Evolutionary conservation across 2,329 filamentous ascomycete species (phyloP), one percentile per base, ranked within the genome.

Genomic region (Sclerotinia trifoliorum): DNA sequence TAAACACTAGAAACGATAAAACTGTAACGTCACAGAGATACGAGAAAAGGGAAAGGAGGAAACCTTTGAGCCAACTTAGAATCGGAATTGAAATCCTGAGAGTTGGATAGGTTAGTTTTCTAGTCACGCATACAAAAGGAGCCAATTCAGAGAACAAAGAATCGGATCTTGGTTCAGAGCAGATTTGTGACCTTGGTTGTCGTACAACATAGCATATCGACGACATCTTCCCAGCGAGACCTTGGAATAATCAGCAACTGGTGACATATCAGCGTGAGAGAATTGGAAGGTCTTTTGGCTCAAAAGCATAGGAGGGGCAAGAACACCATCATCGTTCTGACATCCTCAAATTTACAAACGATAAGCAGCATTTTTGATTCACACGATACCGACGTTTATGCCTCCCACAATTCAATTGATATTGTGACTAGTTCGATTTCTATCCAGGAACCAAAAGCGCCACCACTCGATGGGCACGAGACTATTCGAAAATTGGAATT

Each of bases 381-480:
- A 51, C 3, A 52, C 46, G 32, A 42, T 32, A 51, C 46, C 60
- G 46, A 63, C 21, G 39, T 21, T 26, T 42, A 52, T 46, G 29
- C 32, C 29, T 56, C 29, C 8, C 60, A 63, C 60, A 63, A 63
- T 63, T 26, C 10, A 51, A 51, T 52, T 5, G 39, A 21, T 24
- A 35, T 15, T 39, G 46, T 51, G 46, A 51, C 8, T 26, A 51
- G 17, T 61, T 58, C 42, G 35, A 58, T 11, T 42, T 58, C 55
- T 3, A 44, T 17, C 15, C 35, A 42, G 35, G 26, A 32, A 35
- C 26, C 42, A 17, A 32, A 29, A 32, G 57, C 57, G 57, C 57
- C 57, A 46, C 57, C 44, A 61, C 26, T 62, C 11, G 29, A 49
- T 49, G 44, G 26, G 26, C 58, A 62, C 58, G 44, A 62, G 58